Base-by-base conservation (phyloP, 2,329 filamentous ascomycete genomes). In the Aspergillus sp. region DNA sequence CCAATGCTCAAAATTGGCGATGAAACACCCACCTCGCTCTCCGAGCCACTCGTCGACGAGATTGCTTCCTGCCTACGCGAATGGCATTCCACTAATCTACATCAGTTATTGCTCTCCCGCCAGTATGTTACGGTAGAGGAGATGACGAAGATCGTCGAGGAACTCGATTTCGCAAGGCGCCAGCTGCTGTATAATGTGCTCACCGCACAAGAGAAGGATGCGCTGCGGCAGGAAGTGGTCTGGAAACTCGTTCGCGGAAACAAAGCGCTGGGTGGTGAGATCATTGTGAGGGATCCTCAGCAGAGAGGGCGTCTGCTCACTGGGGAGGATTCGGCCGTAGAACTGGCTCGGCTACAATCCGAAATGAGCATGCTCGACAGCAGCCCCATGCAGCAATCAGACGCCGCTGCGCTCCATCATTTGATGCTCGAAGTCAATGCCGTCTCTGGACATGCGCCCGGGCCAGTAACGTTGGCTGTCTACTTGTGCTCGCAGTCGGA, bases 1-100 rank as follows among this genome's bases (percentile, higher is more conserved):
- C 95, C 95, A 4, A 95, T 98, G 90, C 84, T 99, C 56, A 97
- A 97, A 76, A 94, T 99, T 74, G 95, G 95, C 60, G 95, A 99
- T 72, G 95, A 99, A 80, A 97, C 92, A 2, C 91, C 93, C 1
- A 96, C 92, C 0, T 97, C 92, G 5, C 83, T 86, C 15, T 88
- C 91, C 8, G 96, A 99, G 74, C 95, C 95, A 2, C 79, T 99
- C 63, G 93, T 99, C 23, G 95, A 99, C 77, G 95, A 99, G 76
- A 98, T 99, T 69, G 93, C 95, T 13, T 97, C 93, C 3, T 99
- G 95, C 74, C 80, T 99, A 64, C 87, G 95, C 68, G 95, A 99
- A 83, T 99, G 95, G 96, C 94, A 99, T 79, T 96, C 95, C 19
- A 97, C 93, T 17, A 96, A 97, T 72, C 84, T 99, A 15, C 96